Evolutionary conservation across 495 filamentous ascomycete genomes (phyloP).

Genomic region (Amniculicola lignicola): DNA sequence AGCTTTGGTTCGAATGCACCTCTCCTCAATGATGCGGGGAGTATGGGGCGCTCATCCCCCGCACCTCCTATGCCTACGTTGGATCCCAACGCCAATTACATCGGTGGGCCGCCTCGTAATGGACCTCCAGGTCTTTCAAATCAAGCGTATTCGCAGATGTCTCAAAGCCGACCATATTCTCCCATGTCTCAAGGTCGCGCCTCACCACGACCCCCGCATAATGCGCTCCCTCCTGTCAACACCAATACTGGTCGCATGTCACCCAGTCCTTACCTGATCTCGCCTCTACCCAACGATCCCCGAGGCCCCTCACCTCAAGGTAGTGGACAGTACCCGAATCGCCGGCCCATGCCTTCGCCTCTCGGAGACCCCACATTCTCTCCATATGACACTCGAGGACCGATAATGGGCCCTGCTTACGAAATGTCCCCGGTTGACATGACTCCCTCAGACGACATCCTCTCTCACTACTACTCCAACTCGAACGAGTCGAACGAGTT

Average conservation of each 20-base stretch:
- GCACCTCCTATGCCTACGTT: conserved; percentile 28
- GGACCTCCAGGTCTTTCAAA: not conserved
- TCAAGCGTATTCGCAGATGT: conserved; percentile 10
- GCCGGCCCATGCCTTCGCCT: conserved; percentile 9
- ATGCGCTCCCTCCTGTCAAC: conserved; percentile 20
- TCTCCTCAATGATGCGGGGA: conserved; percentile 56
- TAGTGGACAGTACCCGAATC: conserved; percentile 10
- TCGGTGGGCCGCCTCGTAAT: conserved; percentile 1
- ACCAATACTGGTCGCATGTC: conserved; percentile 23
- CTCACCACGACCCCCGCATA: conserved; percentile 19
- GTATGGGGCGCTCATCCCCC: conserved; percentile 49
- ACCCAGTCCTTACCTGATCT: conserved; percentile 26
- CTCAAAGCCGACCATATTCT: conserved; percentile 20
- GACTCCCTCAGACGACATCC: conserved; percentile 12
- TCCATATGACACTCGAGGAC: conserved; percentile 24
- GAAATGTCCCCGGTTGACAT: conserved; percentile 37
- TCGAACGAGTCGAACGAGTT: conserved; percentile 10
- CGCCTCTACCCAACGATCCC: conserved; percentile 18
- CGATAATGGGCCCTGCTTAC: conserved; percentile 20
- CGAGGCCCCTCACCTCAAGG: conserved; percentile 11
- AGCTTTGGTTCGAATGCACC: conserved; percentile 58
- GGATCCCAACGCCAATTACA: conserved; percentile 28
- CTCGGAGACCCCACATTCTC: conserved; percentile 23
- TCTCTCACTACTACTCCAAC: not conserved
- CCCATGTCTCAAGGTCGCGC: conserved; percentile 27